Percentiles rank a stretch among this genome's conserved stretches.
These are phyloP conservation scores for Botrytis byssoidea DNA, from an alignment of 2,329 filamentous ascomycete species.

Conservation along the genomic window DNA sequence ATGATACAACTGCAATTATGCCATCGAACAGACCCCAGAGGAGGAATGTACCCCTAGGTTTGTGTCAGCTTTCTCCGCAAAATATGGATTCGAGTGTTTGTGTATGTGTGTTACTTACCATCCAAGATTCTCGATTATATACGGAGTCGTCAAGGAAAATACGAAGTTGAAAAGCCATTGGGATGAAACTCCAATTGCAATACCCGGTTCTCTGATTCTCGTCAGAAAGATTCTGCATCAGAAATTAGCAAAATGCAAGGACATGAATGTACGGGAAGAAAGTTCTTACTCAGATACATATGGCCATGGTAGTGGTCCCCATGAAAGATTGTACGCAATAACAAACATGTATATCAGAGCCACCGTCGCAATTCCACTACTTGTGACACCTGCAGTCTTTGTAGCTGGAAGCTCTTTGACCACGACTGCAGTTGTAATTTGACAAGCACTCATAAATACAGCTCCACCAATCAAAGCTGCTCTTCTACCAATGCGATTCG, in stretches of 20 bases:
- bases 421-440: neutral
- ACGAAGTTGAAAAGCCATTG: slow-evolving; percentile 1
- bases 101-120: neutral
- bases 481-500: slow-evolving; percentile 48
- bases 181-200: neutral
- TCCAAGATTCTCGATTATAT: neutral
- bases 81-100: neutral
- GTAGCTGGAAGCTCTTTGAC: neutral
- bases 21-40: neutral
- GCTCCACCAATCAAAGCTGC: slow-evolving; percentile 40
- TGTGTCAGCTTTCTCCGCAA: neutral
- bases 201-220: neutral
- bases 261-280: neutral
- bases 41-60: neutral
- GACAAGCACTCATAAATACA: neutral
- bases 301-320: neutral
- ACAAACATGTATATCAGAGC: neutral
- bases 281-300: neutral
- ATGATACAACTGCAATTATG: neutral
- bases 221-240: neutral
- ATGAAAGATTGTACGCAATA: neutral
- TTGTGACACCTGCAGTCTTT: neutral
- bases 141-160: neutral
- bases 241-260: neutral
- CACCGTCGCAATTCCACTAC: neutral